A percentile compares a stretch with the other conserved stretches of the same genome.
Evolutionary conservation across 2,329 filamentous ascomycete species (phyloP).

Genomic region (Proliferodiscus dingleyae): DNA sequence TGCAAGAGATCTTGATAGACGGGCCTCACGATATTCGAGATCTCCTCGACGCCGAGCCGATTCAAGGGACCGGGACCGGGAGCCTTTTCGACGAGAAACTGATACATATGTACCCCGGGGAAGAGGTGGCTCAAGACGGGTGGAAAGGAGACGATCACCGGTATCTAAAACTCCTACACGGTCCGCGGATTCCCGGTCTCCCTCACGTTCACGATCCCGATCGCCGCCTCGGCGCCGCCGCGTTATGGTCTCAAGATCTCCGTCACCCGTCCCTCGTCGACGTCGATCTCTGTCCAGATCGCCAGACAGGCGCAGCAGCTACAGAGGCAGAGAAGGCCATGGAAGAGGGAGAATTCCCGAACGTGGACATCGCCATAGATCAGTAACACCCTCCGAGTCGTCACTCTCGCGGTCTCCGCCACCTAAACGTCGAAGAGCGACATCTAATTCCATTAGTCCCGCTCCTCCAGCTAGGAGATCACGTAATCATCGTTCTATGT

Average conservation of each 20-base stretch:
- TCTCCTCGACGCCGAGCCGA: constrained; percentile 37
- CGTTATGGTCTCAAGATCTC: constrained; percentile 28
- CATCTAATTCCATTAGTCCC: constrained; percentile 25
- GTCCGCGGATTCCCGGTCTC: constrained; percentile 28
- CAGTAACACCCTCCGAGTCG: constrained; percentile 17
- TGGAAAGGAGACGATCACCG: constrained; percentile 26
- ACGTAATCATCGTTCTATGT: constrained; percentile 18
- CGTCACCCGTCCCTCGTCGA: constrained; percentile 28
- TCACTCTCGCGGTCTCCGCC: constrained; percentile 27
- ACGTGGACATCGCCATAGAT: constrained; percentile 28
- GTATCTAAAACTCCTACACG: constrained; percentile 22
- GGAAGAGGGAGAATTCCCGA: constrained; percentile 29
- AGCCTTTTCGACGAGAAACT: constrained; percentile 28
- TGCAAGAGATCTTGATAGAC: constrained; percentile 37
- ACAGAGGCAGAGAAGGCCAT: constrained; percentile 27
- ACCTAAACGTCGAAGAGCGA: constrained; percentile 29
- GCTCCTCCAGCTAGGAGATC: constrained; percentile 27
- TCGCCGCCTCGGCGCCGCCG: constrained; percentile 26
- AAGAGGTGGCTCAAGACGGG: constrained; percentile 26
- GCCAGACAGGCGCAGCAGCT: constrained; percentile 24
- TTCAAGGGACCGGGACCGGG: constrained; percentile 34
- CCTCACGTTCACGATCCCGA: constrained; percentile 25
- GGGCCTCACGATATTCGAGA: constrained; percentile 40
- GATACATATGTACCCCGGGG: constrained; percentile 33
- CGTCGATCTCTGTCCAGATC: constrained; percentile 26